A percentile compares a stretch with the other conserved stretches of the same genome.
These are phyloP conservation scores for Alternaria metachromatica DNA, from an alignment of 2,329 filamentous ascomycete species.

Conservation along the genomic window DNA sequence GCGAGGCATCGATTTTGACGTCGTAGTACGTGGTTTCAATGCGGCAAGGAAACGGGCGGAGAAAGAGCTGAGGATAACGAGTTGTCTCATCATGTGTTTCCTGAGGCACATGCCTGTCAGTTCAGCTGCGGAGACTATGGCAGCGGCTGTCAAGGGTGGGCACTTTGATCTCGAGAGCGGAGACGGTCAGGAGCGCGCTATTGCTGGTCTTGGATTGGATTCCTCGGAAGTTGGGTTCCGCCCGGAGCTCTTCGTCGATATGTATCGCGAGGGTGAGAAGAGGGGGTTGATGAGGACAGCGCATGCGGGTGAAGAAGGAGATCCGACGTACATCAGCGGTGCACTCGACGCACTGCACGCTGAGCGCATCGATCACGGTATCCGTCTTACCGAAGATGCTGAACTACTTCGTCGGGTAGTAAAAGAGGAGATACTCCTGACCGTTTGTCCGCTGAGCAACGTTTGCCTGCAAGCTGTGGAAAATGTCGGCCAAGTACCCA, in stretches of 20 bases:
- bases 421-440: constrained; percentile 65
- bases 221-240: constrained; percentile 61
- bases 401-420: constrained; percentile 66
- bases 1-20: constrained; percentile 68
- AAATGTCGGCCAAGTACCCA: constrained; percentile 59
- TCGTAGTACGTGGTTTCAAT: constrained; percentile 68
- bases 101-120: constrained; percentile 70
- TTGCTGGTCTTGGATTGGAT: constrained; percentile 71
- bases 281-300: constrained; percentile 69
- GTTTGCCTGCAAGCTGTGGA: constrained; percentile 64
- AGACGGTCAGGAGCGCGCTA: constrained; percentile 57
- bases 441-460: constrained; percentile 77
- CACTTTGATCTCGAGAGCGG: constrained; percentile 49
- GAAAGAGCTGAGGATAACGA: constrained; percentile 68
- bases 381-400: constrained; percentile 67
- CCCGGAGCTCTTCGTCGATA: constrained; percentile 63
- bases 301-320: constrained; percentile 79
- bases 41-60: constrained; percentile 67
- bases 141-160: constrained; percentile 52
- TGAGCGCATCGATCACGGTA: constrained; percentile 76
- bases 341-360: constrained; percentile 69
- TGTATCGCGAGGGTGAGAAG: constrained; percentile 63
- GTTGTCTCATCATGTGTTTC: constrained; percentile 74
- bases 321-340: constrained; percentile 67
- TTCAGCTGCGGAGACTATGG: constrained; percentile 53